A percentile compares a stretch with the other conserved stretches of the same genome.
Evolutionary conservation across 2,329 filamentous ascomycete species (phyloP).

Genomic region (Cylindrodendrum hubeiense): DNA sequence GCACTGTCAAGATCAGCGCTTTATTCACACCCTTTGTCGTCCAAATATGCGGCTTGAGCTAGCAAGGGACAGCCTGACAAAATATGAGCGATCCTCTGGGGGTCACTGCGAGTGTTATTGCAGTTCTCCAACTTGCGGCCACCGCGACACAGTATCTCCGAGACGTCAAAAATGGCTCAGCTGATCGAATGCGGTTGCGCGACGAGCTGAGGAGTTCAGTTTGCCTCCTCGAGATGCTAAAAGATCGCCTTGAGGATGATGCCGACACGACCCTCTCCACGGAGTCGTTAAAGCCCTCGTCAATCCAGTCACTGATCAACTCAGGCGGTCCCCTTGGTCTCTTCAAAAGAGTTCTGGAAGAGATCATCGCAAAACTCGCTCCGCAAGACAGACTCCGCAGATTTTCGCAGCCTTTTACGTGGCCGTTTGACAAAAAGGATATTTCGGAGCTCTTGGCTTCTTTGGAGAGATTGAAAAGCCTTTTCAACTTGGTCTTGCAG

Average conservation of each 20-base stretch:
- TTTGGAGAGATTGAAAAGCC: not conserved
- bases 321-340: not conserved
- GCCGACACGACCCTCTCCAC: not conserved
- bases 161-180: constrained; percentile 18
- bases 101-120: not conserved
- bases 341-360: not conserved
- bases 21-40: too few relatives aligned
- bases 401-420: not conserved
- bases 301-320: not conserved
- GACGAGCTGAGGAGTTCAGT: constrained; percentile 15
- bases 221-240: constrained; percentile 21
- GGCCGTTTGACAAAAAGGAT: constrained; percentile 4
- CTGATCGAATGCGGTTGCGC: constrained; percentile 15
- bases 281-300: too few relatives aligned
- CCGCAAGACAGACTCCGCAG: not conserved
- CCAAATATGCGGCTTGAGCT: too few relatives aligned
- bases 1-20: too few relatives aligned
- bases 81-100: not conserved
- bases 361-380: constrained; percentile 1
- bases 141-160: not conserved
- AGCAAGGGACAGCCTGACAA: too few relatives aligned
- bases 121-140: constrained; percentile 9
- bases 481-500: too few relatives aligned
- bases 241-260: constrained; percentile 19
- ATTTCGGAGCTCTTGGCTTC: not conserved